Base-by-base conservation (phyloP, 2,329 filamentous ascomycete species). In the Diaporthe aspalathi region DNA sequence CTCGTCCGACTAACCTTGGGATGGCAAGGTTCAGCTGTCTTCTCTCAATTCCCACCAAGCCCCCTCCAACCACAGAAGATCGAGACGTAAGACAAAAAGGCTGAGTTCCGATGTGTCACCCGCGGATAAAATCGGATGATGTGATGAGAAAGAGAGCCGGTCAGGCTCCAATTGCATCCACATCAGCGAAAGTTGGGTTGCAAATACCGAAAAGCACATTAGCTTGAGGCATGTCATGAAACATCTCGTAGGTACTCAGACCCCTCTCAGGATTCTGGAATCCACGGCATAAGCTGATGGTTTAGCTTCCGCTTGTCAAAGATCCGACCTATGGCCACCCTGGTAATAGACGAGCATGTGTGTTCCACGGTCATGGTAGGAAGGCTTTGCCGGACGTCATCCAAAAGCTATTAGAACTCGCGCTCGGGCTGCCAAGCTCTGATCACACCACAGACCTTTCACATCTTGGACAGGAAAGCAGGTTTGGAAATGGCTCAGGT, bases 271-370 rank as follows among this genome's bases (percentile, higher is more conserved):
- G 40, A 27, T 32, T 63, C 43, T 49, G 43, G 40, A 47, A 63
- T 8, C 35, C 35, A 38, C 35, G 35, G 60, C 43, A 35, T 49
- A 32, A 63, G 27, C 4, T 49, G 27, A 16, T 17, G 24, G 20
- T 63, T 43, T 49, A 63, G 57, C 57, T 63, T 63, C 60, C 43
- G 60, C 57, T 49, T 63, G 60, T 49, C 27, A 63, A 50, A 49
- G 60, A 35, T 49, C 45, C 29, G 43, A 49, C 29, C 20, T 63
- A 63, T 49, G 49, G 11, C 27, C 12, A 24, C n/a, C 43, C 43
- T 24, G 17, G 20, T 6, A 35, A n/a, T 62, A 62, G 5, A 29
- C n/a, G 27, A 49, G 16, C 5, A 5, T 32, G 12, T 49, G 60
- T 11, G 9, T 9, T 27, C 27, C n/a, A 17, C 27, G 27, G 20